These are phyloP conservation scores for Nadsonia starkeyi-henricii DNA, from an alignment of 1,139 yeast species.

Conservation along the genomic window DNA sequence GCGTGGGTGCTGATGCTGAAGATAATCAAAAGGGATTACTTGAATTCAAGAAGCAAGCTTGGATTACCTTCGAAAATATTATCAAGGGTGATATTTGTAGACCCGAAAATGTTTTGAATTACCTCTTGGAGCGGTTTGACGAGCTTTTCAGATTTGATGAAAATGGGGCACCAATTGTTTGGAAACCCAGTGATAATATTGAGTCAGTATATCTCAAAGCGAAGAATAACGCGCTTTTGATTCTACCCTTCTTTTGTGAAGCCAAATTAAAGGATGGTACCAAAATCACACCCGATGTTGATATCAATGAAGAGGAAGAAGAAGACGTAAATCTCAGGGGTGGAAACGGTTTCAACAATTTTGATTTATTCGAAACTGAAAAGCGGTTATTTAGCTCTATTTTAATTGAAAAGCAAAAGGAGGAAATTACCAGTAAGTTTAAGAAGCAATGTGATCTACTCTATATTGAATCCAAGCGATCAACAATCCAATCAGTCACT, in stretches of 20 bases:
- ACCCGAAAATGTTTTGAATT: conserved; percentile 20
- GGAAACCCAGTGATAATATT: conserved; percentile 63
- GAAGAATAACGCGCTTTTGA: conserved; percentile 38
- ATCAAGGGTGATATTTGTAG: not conserved
- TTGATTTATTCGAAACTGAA: conserved; percentile 11
- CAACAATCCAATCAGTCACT: conserved; percentile 33
- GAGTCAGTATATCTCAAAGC: conserved; percentile 51
- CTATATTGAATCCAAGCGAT: conserved; percentile 56
- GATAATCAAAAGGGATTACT: conserved; percentile 31
- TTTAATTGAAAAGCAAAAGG: conserved; percentile 43
- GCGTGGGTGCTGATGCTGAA: conserved; percentile 39
- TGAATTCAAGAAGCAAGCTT: conserved; percentile 40
- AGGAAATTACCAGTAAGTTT: conserved; percentile 44
- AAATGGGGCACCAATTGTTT: conserved; percentile 68
- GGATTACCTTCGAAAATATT: conserved; percentile 30
- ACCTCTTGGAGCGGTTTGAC: conserved; percentile 47
- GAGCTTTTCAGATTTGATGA: conserved; percentile 71
- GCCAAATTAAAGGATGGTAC: conserved; percentile 42
- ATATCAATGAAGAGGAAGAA: conserved; percentile 26
- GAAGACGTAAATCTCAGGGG: conserved; percentile 15
- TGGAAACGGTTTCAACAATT: conserved; percentile 31
- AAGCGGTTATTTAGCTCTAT: conserved; percentile 41
- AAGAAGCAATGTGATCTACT: conserved; percentile 68
- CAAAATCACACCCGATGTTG: conserved; percentile 44
- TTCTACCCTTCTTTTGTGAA: conserved; percentile 45